Conservation (phyloP, 768 basidiomycete genomes). For the Xerocomellus dryophilus region DNA sequence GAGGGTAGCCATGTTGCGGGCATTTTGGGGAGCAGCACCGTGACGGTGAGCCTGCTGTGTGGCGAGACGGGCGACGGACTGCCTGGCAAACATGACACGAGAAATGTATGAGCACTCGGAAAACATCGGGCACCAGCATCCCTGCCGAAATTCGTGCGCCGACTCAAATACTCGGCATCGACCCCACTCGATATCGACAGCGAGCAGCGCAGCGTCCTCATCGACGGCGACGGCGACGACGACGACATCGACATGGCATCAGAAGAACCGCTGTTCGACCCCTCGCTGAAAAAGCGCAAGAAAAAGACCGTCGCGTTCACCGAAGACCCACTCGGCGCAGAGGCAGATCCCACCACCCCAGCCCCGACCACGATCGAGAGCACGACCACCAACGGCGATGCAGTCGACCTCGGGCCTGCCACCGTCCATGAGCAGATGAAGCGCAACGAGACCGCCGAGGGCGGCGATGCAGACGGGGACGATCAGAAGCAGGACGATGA, state of each 20-base stretch:
- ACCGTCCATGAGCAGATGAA: conserved; percentile 79
- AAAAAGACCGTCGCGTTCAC: conserved; percentile 85
- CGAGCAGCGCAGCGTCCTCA: conserved; percentile 9
- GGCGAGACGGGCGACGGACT: conserved; percentile 43
- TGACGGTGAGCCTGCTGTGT: conserved; percentile 37
- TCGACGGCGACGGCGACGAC: conserved; percentile 20
- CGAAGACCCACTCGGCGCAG: conserved; percentile 79
- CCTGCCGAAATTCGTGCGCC: conserved; percentile 21
- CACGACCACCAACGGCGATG: conserved; percentile 65
- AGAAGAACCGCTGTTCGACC: conserved; percentile 79
- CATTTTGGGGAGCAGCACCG: conserved; percentile 42
- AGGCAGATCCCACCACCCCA: conserved; percentile 78
- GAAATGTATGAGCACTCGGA: conserved; percentile 17
- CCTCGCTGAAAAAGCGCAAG: conserved; percentile 82
- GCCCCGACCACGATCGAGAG: conserved; percentile 71
- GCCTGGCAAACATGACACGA: conserved; percentile 47
- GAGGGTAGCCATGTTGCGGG: conserved; percentile 94
- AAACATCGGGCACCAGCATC: conserved; percentile 34
- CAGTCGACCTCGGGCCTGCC: conserved; percentile 71
- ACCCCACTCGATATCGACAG: conserved; percentile 10
- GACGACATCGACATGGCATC: conserved; percentile 43
- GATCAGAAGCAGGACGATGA: conserved; percentile 68
- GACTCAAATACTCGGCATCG: conserved; percentile 29
- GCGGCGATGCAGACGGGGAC: conserved; percentile 32
- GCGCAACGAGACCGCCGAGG: conserved; percentile 37